Evolutionary conservation across 2,329 filamentous ascomycete genomes (phyloP).

Genomic region (Aspergillus clavatus): DNA sequence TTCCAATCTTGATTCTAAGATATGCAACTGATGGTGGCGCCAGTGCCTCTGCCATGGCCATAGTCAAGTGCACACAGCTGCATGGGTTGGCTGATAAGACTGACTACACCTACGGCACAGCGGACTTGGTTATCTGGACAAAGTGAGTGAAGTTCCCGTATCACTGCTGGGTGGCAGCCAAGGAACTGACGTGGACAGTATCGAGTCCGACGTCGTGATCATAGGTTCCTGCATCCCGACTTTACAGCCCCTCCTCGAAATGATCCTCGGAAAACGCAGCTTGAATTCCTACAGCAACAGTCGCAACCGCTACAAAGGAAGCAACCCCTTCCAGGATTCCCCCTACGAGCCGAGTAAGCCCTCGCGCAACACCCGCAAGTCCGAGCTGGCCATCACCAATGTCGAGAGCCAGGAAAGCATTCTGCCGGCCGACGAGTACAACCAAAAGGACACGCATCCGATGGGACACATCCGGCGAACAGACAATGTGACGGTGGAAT

Average conservation of each 20-base stretch:
- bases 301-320: slow-evolving; percentile 11
- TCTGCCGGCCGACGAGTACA: slow-evolving; percentile 6
- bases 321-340: background rate
- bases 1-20: background rate
- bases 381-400: slow-evolving; percentile 3
- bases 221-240: slow-evolving; percentile 36
- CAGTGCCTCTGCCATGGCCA: slow-evolving; percentile 30
- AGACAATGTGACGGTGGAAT: slow-evolving; percentile 19
- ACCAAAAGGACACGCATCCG: slow-evolving; percentile 1
- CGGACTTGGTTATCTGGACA: slow-evolving; percentile 46
- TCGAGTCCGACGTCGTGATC: slow-evolving; percentile 32
- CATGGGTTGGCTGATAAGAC: slow-evolving; percentile 20
- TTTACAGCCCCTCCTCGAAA: slow-evolving; percentile 29
- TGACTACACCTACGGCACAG: slow-evolving; percentile 34
- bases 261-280: slow-evolving; percentile 16
- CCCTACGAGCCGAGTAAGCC: background rate
- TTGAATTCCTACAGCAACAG: slow-evolving; percentile 14
- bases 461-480: slow-evolving; percentile 16
- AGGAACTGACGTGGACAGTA: slow-evolving; percentile 9
- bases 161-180: background rate
- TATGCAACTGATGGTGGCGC: slow-evolving; percentile 15
- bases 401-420: slow-evolving; percentile 21
- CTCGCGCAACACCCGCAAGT: slow-evolving; percentile 4
- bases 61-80: slow-evolving; percentile 31
- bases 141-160: slow-evolving; percentile 24